Base-by-base conservation (phyloP, 345 rosid species). In the Eutrema yunnanense region DNA sequence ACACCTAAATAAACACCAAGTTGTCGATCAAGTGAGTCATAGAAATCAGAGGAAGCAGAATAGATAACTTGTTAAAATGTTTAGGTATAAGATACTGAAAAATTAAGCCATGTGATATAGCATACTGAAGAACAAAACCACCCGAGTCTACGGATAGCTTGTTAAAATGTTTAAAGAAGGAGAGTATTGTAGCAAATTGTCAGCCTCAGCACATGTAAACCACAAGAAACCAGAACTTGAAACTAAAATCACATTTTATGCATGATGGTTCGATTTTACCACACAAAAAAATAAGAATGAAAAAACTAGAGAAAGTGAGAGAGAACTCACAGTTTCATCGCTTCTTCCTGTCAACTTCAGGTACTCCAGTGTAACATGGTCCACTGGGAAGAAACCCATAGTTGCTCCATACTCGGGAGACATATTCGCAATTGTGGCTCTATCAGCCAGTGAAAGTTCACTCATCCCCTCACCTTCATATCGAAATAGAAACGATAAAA, bases 391-490 rank as follows among this genome's bases (percentile, higher is more conserved):
- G 86, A 92, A 92, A 13, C 96, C 98, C 98, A 92, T 90, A 26
- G 96, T 92, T 72, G 98, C 96, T 63, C 96, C 98, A 81, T 92
- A 92, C 79, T 90, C 96, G 5, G 98, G 98, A 54, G 96, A 92
- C 98, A 92, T 90, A 71, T 92, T 90, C 27, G 98, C 93, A 74
- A 92, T 88, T 11, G 96, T 92, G 49, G 96, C 96, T 64, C 98
- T 81, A 67, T 92, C 98, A 53, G 96, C 96, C 50, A 92, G 77
- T 65, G 98, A 87, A n/a, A 90, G 84, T 76, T 83, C 72, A 44
- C 86, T 84, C 92, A 90, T 85, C 46, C 98, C 96, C 65, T 85
- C 93, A 52, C 96, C 98, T 92, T 79, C 54, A 75, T 22, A 63
- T 71, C 0, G 2, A 47, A 64, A 57, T 3, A 30, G 56, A 19